These are phyloP conservation scores for Malus sylvestris DNA, from an alignment of 306 rosid genomes.

Conservation along the genomic window DNA sequence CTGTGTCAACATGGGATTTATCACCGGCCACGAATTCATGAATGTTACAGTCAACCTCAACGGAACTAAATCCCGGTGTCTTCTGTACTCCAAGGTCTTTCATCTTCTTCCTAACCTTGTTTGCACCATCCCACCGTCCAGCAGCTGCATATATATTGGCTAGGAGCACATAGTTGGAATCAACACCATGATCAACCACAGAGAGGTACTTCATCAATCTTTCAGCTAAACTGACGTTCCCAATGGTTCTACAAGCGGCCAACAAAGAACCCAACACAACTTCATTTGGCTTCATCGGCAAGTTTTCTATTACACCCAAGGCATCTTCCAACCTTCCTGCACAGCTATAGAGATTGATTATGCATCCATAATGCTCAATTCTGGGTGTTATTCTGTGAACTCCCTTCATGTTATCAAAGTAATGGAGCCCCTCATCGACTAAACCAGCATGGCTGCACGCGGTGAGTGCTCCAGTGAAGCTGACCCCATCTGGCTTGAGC, in stretches of 20 bases:
- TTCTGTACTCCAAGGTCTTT: conserved; percentile 62
- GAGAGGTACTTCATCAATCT: conserved; percentile 50
- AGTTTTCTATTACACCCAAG: conserved; percentile 42
- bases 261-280: conserved; percentile 82
- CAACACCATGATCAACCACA: conserved; percentile 52
- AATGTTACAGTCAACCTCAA: conserved; percentile 65
- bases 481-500: conserved; percentile 63
- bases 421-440: conserved; percentile 49
- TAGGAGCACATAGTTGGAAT: conserved; percentile 80
- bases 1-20: conserved; percentile 48
- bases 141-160: conserved; percentile 70
- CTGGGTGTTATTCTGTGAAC: conserved; percentile 40
- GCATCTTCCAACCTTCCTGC: conserved; percentile 83
- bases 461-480: conserved; percentile 79
- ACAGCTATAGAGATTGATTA: conserved; percentile 80
- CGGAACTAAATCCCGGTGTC: conserved; percentile 64
- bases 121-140: conserved; percentile 83
- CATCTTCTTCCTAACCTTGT: conserved; percentile 59
- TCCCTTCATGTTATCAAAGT: conserved; percentile 57
- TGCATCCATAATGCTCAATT: conserved; percentile 84
- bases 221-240: conserved; percentile 64
- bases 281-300: conserved; percentile 88
- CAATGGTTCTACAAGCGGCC: conserved; percentile 77
- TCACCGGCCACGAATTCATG: conserved; percentile 76
- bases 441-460: conserved; percentile 86